Base-by-base conservation (phyloP, 441 rosid genomes). In the Pelargonium cotyledonis region DNA sequence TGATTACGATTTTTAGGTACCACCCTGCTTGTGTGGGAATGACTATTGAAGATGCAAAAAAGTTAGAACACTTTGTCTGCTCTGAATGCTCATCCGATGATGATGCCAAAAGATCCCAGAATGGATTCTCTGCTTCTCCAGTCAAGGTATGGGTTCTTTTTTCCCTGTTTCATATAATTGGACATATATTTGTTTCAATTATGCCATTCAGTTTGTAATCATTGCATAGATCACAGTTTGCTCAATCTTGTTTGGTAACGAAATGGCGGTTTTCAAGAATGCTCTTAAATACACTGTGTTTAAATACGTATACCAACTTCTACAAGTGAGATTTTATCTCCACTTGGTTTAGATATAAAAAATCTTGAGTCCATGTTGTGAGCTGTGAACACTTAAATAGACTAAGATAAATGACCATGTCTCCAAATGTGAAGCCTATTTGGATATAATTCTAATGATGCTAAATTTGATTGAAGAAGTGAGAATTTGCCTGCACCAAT, bases 1-100 rank as follows among this genome's bases (percentile, higher is more conserved):
- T 53, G 41, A 60, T 46, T 74, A 26, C 16, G 60, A 65, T 72
- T 44, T 18, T 64, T 64, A 86, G 91, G 88, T 85, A 83, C 74
- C 91, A 86, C 72, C 88, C 91, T 29, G 84, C 84, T 15, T 86
- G 88, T 69, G 87, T 86, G 38, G 87, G 85, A 69, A 80, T 83
- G 87, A 83, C 86, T 8, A 83, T 78, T 73, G 91, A 84, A 73
- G 87, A 83, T 73, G 85, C 87, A 1, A 85, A 81, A 75, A 80
- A 78, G 86, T 78, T 84, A 11, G 87, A 85, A 5, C 87, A 81
- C 73, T 86, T 83, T 69, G 80, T 74, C 16, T 86, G 91, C 66
- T 51, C 76, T 40, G 91, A 85, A 66, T 86, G 91, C 72, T 77
- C 81, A 18, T 79, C 86, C 47, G 85, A 80, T 8, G 86, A 80